A percentile compares a stretch with the other conserved stretches of the same genome.
phyloP scores from a whole-genome alignment of 2,329 filamentous ascomycete genomes.

The Scedosporium dehoogii region DNA sequence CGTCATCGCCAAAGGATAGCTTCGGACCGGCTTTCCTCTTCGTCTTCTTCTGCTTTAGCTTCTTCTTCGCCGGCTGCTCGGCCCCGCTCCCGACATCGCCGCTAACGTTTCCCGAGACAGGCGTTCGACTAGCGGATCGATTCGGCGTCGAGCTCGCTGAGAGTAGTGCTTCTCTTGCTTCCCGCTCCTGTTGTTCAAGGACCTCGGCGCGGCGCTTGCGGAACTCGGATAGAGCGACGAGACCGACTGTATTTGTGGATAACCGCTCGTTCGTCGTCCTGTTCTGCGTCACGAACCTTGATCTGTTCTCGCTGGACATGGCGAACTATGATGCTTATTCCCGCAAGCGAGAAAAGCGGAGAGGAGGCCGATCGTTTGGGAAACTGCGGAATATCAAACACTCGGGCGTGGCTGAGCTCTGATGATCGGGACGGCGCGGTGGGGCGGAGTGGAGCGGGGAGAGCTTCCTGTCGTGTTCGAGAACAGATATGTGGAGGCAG shows the following conservation, averaged over 20 bases:
- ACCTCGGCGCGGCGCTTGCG: slow-evolving; percentile 92
- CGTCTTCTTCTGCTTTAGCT: slow-evolving; percentile 34
- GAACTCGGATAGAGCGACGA: slow-evolving; percentile 87
- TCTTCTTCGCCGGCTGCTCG: slow-evolving; percentile 25
- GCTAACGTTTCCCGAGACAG: slow-evolving; percentile 12
- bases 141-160: slow-evolving; percentile 30
- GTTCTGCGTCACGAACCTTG: slow-evolving; percentile 66
- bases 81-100: not conserved
- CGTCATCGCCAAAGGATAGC: slow-evolving; percentile 60
- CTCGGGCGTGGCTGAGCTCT: not conserved
- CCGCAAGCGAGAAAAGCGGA: not conserved
- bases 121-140: slow-evolving; percentile 35
- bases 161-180: slow-evolving; percentile 51
- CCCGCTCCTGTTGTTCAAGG: slow-evolving; percentile 81
- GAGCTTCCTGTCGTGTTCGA: not conserved
- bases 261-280: slow-evolving; percentile 71
- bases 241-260: slow-evolving; percentile 78
- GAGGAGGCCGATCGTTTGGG: slow-evolving; percentile 1
- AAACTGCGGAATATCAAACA: not conserved
- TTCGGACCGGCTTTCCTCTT: slow-evolving; percentile 32
- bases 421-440: not conserved
- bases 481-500: not conserved
- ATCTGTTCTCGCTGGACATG: slow-evolving; percentile 32
- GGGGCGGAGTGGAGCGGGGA: not conserved
- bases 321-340: slow-evolving; percentile 3